Evolutionary conservation across 805 yeast species (phyloP), one percentile per base, ranked within the genome.

Genomic region (Yarrowia hollandica): DNA sequence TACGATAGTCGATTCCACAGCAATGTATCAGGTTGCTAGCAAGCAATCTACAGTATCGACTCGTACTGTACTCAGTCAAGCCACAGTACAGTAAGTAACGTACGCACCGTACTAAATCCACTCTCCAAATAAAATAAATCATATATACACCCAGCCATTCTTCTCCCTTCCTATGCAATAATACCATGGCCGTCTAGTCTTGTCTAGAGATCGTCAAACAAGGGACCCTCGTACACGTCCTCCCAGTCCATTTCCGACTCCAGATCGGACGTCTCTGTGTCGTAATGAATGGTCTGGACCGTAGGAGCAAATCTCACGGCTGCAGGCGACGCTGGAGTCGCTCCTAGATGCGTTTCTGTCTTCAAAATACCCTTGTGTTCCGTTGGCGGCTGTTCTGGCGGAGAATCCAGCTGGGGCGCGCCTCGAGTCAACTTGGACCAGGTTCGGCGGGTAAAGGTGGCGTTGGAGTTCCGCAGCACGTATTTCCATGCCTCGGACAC

Each of bases 171-270:
- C 22, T 8, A 41, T 41, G 48, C 48, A 41, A 25, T 26, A 26
- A n/a, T n/a, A n/a, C n/a, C n/a, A n/a, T n/a, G n/a, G n/a, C n/a
- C n/a, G n/a, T n/a, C n/a, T n/a, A n/a, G n/a, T n/a, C n/a, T n/a
- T 34, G 2, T 22, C 28, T 39, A 41, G 16, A 41, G 12, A 12
- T 41, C 48, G n/a, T 41, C 48, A 26, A 41, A 41, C 33, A 41
- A 14, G 1, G 48, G 48, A 8, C 48, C 48, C 16, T 41, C 48
- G 31, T 41, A 41, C 1, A 41, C 46, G 10, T 26, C 48, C 9
- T 41, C 33, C 48, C 48, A 41, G 48, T 41, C 48, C 48, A 41
- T 41, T 25, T 41, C 48, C 9, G 48, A 41, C 23, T 41, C 48
- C 15, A 25, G 10, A 41, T 41, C 48, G 6, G 48, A 41, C 23